Base-by-base conservation (phyloP, 345 rosid species). In the Citrus reticulata region DNA sequence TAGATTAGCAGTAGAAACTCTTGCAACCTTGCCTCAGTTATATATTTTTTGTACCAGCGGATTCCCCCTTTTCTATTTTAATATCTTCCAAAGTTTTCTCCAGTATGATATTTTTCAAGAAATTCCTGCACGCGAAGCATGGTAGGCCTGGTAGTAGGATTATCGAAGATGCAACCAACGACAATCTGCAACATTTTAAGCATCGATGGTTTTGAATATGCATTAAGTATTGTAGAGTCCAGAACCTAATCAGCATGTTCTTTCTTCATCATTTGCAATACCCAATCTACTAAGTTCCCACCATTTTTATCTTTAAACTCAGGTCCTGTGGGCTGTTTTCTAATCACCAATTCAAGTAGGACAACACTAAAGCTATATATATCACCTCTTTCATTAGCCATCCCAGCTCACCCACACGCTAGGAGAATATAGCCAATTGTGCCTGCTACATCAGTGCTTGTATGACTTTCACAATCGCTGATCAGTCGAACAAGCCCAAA, bases 281-380 rank as follows among this genome's bases (percentile, higher is more conserved):
- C 98, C 97, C 6, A 93, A 24, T 97, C 93, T 6, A 94, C 94
- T 85, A 96, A 72, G 77, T 94, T 96, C 62, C 98, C 95, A 0
- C 97, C 98, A 86, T 96, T 97, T 2, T 87, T 92, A 75, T 91
- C 97, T 63, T 94, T 91, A 76, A 92, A 93, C 64, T 95, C 94
- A 0, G 97, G 97, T 54, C 99, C 97, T 0, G 97, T 93, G 9
- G 99, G 98, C 73, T 95, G 98, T 79, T 93, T 93, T 72, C 97
- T 95, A 0, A 97, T 92, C 71, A 92, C 93, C 81, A 95, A 57
- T 79, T 95, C 99, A 16, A 95, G 86, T 74, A 95, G 79, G 29
- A 95, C 90, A 11, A 94, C 99, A 4, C 99, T 97, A 29, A 92
- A 92, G 81, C 97, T 92, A 49, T 90, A 96, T n/a, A 94, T 98